phyloP scores from a whole-genome alignment of 1,139 yeast species.

The Pichia norvegensis region DNA sequence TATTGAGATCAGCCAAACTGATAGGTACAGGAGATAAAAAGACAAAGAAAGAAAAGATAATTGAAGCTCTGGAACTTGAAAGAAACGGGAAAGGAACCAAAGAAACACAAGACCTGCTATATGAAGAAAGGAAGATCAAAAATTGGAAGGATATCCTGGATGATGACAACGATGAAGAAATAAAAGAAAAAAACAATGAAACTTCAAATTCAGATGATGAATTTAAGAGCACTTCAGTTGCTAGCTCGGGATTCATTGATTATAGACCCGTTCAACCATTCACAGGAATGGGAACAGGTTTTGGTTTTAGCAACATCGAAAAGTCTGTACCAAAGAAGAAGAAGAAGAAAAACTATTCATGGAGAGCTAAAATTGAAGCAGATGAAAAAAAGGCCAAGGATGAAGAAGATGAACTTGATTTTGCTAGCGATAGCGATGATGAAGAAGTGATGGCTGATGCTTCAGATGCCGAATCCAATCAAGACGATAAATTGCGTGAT shows the following conservation, averaged over 20 bases:
- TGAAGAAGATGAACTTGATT: conserved; percentile 40
- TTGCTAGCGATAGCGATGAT: conserved; percentile 29
- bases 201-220: conserved; percentile 26
- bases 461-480: background rate
- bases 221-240: conserved; percentile 18
- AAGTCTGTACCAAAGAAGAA: conserved; percentile 32
- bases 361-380: conserved; percentile 48
- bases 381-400: conserved; percentile 35
- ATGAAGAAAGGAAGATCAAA: conserved; percentile 60
- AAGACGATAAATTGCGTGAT: conserved; percentile 16
- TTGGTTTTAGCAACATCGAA: conserved; percentile 57
- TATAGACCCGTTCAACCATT: conserved; percentile 49
- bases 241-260: conserved; percentile 56
- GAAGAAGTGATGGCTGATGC: conserved; percentile 17
- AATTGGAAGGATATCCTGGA: conserved; percentile 50
- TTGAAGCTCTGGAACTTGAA: conserved; percentile 70
- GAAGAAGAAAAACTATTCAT: conserved; percentile 38
- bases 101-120: conserved; percentile 51
- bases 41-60: conserved; percentile 61
- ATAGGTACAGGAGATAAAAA: conserved; percentile 68
- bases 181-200: conserved; percentile 15
- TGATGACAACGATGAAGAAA: conserved; percentile 15
- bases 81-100: conserved; percentile 67
- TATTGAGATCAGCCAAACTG: conserved; percentile 62
- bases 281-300: conserved; percentile 50